Evolutionary conservation across 768 basidiomycete genomes (phyloP).

Genomic region (Russula earlei): DNA sequence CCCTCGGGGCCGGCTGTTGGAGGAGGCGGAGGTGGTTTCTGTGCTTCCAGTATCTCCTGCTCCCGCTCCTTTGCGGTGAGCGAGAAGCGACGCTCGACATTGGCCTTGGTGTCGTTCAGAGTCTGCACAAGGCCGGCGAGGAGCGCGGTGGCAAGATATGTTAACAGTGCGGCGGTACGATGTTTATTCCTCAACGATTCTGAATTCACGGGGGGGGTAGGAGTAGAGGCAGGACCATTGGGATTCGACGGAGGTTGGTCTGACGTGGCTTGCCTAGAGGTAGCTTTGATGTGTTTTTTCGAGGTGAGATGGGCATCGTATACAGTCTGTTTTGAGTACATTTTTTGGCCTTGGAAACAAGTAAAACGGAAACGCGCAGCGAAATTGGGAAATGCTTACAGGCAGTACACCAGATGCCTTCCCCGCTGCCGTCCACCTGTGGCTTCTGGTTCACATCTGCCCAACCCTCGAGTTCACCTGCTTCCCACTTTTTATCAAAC

Average conservation of each 20-base stretch:
- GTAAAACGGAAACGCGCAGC: conserved; percentile 4
- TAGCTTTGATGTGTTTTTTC: conserved; percentile 91
- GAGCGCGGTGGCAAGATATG: conserved; percentile 60
- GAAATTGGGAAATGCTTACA: conserved; percentile 47
- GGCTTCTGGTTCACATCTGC: conserved; percentile 37
- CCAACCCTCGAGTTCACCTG: conserved; percentile 71
- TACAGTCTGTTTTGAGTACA: conserved; percentile 94
- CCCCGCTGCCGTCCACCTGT: conserved; percentile 37
- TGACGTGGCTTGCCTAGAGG: conserved; percentile 53
- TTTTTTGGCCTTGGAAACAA: conserved; percentile 69
- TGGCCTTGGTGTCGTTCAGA: conserved; percentile 85
- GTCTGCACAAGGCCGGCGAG: conserved; percentile 53
- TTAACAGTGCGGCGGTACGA: conserved; percentile 59
- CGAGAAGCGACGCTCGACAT: conserved; percentile 93
- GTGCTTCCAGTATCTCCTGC: conserved; percentile 76
- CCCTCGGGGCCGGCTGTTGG: conserved; percentile 37
- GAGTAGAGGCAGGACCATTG: conserved; percentile 40
- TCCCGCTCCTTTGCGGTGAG: conserved; percentile 97
- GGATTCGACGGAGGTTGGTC: conserved; percentile 44
- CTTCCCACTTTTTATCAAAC: conserved; percentile 77
- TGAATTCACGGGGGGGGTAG: conserved; percentile 25
- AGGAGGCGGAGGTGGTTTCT: conserved; percentile 39
- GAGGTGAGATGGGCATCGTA: conserved; percentile 94
- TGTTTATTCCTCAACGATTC: conserved; percentile 38
- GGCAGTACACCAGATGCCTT: conserved; percentile 87